These are phyloP conservation scores for Sisymbrium irio DNA, from an alignment of 345 rosid species.

Conservation along the genomic window DNA sequence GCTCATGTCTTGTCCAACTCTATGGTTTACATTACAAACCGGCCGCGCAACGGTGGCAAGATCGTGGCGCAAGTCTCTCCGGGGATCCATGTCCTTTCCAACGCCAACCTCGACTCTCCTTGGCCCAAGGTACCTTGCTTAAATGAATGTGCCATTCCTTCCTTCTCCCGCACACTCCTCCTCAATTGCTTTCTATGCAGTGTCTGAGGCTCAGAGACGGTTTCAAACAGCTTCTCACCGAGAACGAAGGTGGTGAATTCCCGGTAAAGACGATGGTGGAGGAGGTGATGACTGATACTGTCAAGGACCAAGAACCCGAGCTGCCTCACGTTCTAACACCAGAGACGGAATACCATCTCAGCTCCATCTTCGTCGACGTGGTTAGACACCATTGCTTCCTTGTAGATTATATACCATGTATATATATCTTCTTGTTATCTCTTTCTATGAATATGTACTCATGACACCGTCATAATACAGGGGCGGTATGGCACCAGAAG, in stretches of 20 bases:
- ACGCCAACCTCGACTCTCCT: slow-evolving; percentile 74
- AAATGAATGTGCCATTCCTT: not conserved
- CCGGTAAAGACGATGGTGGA: slow-evolving; percentile 50
- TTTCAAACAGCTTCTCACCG: slow-evolving; percentile 42
- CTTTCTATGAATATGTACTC: not conserved
- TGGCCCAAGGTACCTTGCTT: slow-evolving; percentile 66
- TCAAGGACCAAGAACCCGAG: slow-evolving; percentile 44
- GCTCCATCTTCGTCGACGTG: slow-evolving; percentile 63
- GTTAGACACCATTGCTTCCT: slow-evolving; percentile 4
- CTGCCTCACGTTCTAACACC: slow-evolving; percentile 46
- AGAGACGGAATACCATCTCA: slow-evolving; percentile 42
- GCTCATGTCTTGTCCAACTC: slow-evolving; percentile 49
- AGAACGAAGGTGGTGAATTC: slow-evolving; percentile 41
- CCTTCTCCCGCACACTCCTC: not conserved
- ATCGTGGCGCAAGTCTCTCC: slow-evolving; percentile 55
- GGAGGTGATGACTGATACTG: slow-evolving; percentile 54
- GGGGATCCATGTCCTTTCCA: slow-evolving; percentile 72
- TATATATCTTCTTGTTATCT: not conserved
- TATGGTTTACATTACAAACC: slow-evolving; percentile 75
- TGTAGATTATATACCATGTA: not conserved
- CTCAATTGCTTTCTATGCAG: slow-evolving; percentile 32
- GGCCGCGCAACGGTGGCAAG: slow-evolving; percentile 36
- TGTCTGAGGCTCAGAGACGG: slow-evolving; percentile 49
- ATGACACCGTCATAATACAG: slow-evolving; percentile 23
- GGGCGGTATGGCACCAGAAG: slow-evolving; percentile 78